Base-by-base conservation (phyloP, 2,329 filamentous ascomycete genomes). In the Colletotrichum sp. region DNA sequence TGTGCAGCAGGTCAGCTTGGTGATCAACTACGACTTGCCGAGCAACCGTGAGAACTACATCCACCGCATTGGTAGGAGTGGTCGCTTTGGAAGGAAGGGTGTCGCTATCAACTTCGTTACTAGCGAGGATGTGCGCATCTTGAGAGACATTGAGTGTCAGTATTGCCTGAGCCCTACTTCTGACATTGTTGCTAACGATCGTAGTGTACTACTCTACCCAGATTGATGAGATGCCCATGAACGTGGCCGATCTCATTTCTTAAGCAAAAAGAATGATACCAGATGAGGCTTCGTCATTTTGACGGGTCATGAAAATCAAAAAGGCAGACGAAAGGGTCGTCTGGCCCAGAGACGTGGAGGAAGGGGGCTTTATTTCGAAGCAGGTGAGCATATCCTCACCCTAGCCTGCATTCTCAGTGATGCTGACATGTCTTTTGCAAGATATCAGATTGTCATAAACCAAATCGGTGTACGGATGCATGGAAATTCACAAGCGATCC, bases 21-120 rank as follows among this genome's bases (percentile, higher is more conserved):
- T 99, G 77, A 99, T 99, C 90, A 99, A 99, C 89, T 99, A 99
- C 86, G 97, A 99, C 84, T 90, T 99, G 75, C 97, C 97, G 5
- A 97, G 94, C 87, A 99, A 99, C 87, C 96, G 97, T 90, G 97
- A 99, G 88, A 99, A 99, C 89, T 99, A 99, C 87, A 99, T 99
- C 86, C 97, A 99, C 89, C 94, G 97, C 81, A 99, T 99, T 81
- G 97, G 97, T 84, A 93, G 97, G 84, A 97, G 95, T 84, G 97
- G 97, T 80, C 93, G 97, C 80, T 99, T 99, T 82, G 97, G 97
- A 82, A 93, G 97, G 82, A 99, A 99, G 90, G 97, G 97, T 91
- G 97, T 99, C 79, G 97, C 97, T 48, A 99, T 99, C 90, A 99
- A 99, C 89, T 99, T 99, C 83, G 97, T 99, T 79, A 99, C 97